Percentiles rank a stretch among this genome's conserved stretches.
These are phyloP conservation scores for Evernia prunastri DNA, from an alignment of 495 filamentous ascomycete genomes.

Conservation along the genomic window DNA sequence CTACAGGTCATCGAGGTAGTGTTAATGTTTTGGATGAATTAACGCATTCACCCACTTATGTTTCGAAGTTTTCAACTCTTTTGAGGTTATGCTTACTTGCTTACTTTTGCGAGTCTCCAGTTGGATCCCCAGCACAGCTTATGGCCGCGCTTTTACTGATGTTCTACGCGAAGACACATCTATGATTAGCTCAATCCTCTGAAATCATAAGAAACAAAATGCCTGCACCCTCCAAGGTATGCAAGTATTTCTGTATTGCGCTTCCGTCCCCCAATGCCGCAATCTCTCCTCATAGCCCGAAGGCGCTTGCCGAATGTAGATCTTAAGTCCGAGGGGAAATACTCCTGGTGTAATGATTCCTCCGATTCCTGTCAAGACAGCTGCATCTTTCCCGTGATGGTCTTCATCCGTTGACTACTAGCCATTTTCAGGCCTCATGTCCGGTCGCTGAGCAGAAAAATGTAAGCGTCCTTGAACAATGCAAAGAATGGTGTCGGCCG, in stretches of 20 bases:
- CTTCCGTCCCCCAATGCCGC: too few relatives aligned
- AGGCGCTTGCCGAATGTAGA: not conserved
- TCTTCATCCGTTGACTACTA: not conserved
- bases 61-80: too few relatives aligned
- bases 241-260: not conserved
- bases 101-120: too few relatives aligned
- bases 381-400: not conserved
- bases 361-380: not conserved
- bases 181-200: too few relatives aligned
- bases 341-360: not conserved
- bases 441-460: not conserved
- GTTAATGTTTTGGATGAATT: too few relatives aligned
- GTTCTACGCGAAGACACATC: too few relatives aligned
- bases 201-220: too few relatives aligned
- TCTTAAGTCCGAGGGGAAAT: not conserved
- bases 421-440: not conserved
- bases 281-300: too few relatives aligned
- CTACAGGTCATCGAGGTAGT: not conserved
- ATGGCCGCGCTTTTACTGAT: too few relatives aligned
- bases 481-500: not conserved
- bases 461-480: not conserved
- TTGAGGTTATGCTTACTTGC: too few relatives aligned
- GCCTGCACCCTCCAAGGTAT: not conserved
- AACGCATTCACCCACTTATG: too few relatives aligned
- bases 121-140: too few relatives aligned